Evolutionary conservation across 805 yeast genomes (phyloP), one percentile per base, ranked within the genome.

Genomic region (Monosporozyma aquatica): DNA sequence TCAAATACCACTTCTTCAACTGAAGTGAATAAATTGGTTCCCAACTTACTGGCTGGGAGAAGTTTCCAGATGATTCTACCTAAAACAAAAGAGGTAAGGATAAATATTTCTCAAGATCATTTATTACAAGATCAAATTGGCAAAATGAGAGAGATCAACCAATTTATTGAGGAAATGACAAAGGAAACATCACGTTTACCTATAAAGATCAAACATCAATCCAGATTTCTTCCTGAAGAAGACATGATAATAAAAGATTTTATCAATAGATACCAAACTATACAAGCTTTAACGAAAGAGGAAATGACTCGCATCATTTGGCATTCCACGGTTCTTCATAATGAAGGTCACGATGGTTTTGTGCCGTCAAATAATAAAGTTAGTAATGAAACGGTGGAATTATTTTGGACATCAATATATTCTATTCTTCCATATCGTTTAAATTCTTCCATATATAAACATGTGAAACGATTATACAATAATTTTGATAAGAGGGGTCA

Each of bases 381-480:
- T 10, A 32, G 14, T 18, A 10, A 8, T 18, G 22, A 32, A 20
- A 32, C 18, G 35, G 13, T 32, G 18, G 35, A 32, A 14, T n/a
- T 22, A 13, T 38, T 85, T 87, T 87, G 96, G 96, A 92, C 82
- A 48, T 65, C 73, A 6, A 64, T 87, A 11, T 79, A 84, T 27
- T 71, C 71, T 29, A 87, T 85, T 1, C 62, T 87, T 26, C 94
- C 95, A 1, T 73, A 80, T 49, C 69, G 96, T 55, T 77, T 92
- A 0, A 68, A 94, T 30, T 89, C 95, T 0, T 80, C 89, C 2
- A 75, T 87, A 4, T 87, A 87, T 62, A 87, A 87, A 59, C 96
- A 87, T 57, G 87, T 87, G 2, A 69, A 95, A 55, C 69, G 97
- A 51, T 75, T 82, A 38, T 87, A 84, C 56, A 95, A 87, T 60